Evolutionary conservation across 148 eudicot genomes (phyloP).

Genomic region (Chenopodium formosanum): DNA sequence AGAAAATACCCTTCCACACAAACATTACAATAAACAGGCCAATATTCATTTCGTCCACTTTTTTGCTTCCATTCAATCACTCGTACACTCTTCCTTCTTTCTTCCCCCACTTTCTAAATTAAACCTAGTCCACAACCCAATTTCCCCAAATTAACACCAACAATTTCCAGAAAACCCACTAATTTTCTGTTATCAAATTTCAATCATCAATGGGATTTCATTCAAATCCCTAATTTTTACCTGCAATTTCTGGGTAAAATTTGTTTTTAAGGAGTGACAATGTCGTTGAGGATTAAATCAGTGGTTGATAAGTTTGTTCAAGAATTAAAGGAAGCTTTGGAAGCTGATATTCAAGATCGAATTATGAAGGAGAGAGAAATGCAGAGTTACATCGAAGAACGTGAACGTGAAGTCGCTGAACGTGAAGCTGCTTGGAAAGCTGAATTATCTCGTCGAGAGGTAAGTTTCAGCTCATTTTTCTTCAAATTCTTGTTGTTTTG

Average conservation of each 20-base stretch:
- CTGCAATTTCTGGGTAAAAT: not conserved
- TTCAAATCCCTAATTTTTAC: not conserved
- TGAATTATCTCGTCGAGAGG: constrained; percentile 99
- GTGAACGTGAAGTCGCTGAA: constrained; percentile 94
- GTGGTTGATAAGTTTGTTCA: constrained; percentile 93
- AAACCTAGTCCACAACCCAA: not conserved
- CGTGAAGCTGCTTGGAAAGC: constrained; percentile 99
- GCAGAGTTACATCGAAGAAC: constrained; percentile 94
- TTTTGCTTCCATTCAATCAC: not conserved
- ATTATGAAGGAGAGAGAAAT: constrained; percentile 99
- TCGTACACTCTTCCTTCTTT: constrained; percentile 11
- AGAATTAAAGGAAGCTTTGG: constrained; percentile 90
- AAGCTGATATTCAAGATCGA: constrained; percentile 91
- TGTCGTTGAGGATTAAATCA: constrained; percentile 83
- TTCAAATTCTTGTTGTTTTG: not conserved
- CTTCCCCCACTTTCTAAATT: constrained; percentile 2
- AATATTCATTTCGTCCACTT: not conserved
- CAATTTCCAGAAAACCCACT: too few species aligned
- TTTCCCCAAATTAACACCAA: too few species aligned
- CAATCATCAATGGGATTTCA: not conserved
- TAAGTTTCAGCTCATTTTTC: not conserved
- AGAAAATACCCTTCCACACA: constrained; percentile 4
- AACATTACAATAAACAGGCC: not conserved
- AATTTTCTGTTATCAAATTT: too few species aligned
- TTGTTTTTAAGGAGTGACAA: constrained; percentile 8